A percentile compares a stretch with the other conserved stretches of the same genome.
Evolutionary conservation across 768 basidiomycete species (phyloP).

Genomic region (Tulasnella sp.): DNA sequence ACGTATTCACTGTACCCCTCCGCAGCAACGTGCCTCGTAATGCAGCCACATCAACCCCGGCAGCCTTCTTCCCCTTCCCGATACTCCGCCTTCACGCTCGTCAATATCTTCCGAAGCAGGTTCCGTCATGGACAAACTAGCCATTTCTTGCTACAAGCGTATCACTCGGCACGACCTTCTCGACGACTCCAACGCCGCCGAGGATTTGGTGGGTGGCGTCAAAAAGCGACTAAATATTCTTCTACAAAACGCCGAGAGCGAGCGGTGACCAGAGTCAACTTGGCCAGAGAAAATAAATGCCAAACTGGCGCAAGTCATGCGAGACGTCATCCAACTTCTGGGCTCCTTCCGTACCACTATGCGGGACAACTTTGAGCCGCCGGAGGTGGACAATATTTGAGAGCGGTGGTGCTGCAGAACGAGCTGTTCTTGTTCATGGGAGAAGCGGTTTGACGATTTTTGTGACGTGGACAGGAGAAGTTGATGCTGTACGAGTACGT

Average conservation of each 20-base stretch:
- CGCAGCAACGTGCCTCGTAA: slow-evolving; percentile 46
- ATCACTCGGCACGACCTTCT: slow-evolving; percentile 94
- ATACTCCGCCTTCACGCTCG: slow-evolving; percentile 39
- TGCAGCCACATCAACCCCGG: slow-evolving; percentile 2
- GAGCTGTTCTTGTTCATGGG: slow-evolving; percentile 97
- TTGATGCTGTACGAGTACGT: slow-evolving; percentile 93
- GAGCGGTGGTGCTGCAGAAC: slow-evolving; percentile 98
- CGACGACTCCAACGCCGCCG: slow-evolving; percentile 98
- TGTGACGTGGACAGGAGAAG: slow-evolving; percentile 99
- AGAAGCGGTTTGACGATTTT: slow-evolving; percentile 97
- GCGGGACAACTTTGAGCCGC: slow-evolving; percentile 83
- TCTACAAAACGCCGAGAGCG: slow-evolving; percentile 89
- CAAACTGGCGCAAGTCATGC: slow-evolving; percentile 95
- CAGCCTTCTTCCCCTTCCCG: slow-evolving; percentile 6
- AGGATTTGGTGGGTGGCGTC: slow-evolving; percentile 96
- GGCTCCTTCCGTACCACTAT: slow-evolving; percentile 88
- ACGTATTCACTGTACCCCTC: slow-evolving; percentile 89
- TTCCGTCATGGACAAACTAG: slow-evolving; percentile 27
- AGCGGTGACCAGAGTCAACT: slow-evolving; percentile 92
- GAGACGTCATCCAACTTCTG: slow-evolving; percentile 94
- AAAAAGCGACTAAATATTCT: slow-evolving; percentile 98
- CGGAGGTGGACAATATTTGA: slow-evolving; percentile 94
- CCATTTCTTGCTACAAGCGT: slow-evolving; percentile 56
- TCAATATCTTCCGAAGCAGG: slow-evolving; percentile 36
- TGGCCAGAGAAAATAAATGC: slow-evolving; percentile 99